A percentile compares a stretch with the other conserved stretches of the same genome.
These are phyloP conservation scores for Aspergillus pseudoglaucus DNA, from an alignment of 2,329 filamentous ascomycete genomes.

Conservation along the genomic window DNA sequence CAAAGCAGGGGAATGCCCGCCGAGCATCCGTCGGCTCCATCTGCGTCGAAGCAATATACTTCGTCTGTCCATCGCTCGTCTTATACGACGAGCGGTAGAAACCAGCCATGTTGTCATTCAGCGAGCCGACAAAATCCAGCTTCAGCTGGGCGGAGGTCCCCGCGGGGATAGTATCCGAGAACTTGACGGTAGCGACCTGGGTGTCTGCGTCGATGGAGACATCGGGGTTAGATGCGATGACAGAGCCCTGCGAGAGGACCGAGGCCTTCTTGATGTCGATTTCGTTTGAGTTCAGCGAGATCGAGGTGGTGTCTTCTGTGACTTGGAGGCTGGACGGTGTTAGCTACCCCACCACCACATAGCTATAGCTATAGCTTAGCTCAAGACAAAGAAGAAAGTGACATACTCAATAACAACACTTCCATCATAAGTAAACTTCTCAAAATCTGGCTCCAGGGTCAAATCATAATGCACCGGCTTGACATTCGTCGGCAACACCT, in stretches of 20 bases:
- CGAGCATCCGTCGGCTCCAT: conserved; percentile 95
- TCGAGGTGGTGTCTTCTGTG: conserved; percentile 71
- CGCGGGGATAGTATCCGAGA: conserved; percentile 65
- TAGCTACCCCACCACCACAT: conserved; percentile 3
- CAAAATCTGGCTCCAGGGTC: conserved; percentile 83
- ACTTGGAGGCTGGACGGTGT: conserved; percentile 60
- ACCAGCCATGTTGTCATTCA: conserved; percentile 95
- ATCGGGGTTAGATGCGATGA: conserved; percentile 56
- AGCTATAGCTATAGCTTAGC: not conserved
- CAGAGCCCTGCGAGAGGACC: conserved; percentile 53
- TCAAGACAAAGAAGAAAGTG: not conserved
- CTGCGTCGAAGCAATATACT: conserved; percentile 83
- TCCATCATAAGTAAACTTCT: conserved; percentile 80
- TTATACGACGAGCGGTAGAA: conserved; percentile 97
- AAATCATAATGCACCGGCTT: conserved; percentile 88
- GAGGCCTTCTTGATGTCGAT: conserved; percentile 72
- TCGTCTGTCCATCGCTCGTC: conserved; percentile 67
- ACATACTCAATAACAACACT: conserved; percentile 71
- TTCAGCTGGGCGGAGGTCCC: conserved; percentile 72
- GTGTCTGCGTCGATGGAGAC: conserved; percentile 69
- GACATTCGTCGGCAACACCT: conserved; percentile 86
- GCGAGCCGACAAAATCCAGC: conserved; percentile 67
- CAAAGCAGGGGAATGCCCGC: conserved; percentile 91
- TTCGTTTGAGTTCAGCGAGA: conserved; percentile 83
- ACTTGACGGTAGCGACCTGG: conserved; percentile 75